Conservation (phyloP, 768 basidiomycete species). For the Clavaria fumosa region DNA sequence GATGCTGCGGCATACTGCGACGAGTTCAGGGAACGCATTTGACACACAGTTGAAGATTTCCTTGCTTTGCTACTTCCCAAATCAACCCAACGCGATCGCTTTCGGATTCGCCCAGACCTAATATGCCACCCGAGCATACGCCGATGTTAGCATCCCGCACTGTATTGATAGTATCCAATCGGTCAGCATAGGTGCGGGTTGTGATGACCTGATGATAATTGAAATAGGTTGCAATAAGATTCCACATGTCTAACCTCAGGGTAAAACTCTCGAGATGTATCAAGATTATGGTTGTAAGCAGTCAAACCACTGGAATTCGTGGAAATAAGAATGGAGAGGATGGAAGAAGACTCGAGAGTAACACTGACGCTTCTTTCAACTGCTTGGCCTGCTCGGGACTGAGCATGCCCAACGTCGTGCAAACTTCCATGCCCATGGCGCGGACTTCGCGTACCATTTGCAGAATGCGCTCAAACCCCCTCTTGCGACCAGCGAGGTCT, state of each 20-base stretch:
- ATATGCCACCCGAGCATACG: conserved; percentile 92
- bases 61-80: conserved; percentile 82
- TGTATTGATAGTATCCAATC: conserved; percentile 75
- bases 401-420: conserved; percentile 96
- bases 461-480: conserved; percentile 86
- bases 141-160: conserved; percentile 93
- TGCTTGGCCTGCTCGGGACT: conserved; percentile 82
- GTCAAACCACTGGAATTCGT: conserved; percentile 55
- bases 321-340: conserved; percentile 8
- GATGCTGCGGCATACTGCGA: conserved; percentile 79
- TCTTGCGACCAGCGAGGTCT: conserved; percentile 82
- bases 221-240: too few species aligned
- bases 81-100: conserved; percentile 86
- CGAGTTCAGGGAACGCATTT: conserved; percentile 8
- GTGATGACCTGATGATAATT: conserved; percentile 65
- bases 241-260: too few species aligned
- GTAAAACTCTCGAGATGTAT: conserved; percentile 95
- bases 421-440: conserved; percentile 98
- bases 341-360: conserved; percentile 1
- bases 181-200: conserved; percentile 86
- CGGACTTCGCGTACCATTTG: conserved; percentile 84
- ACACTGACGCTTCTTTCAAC: conserved; percentile 79
- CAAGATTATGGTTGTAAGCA: conserved; percentile 97
- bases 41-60: conserved; percentile 8
- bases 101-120: conserved; percentile 87